phyloP scores from a whole-genome alignment of 1,284 basidiomycete species.

The Cryptococcus sp. region DNA sequence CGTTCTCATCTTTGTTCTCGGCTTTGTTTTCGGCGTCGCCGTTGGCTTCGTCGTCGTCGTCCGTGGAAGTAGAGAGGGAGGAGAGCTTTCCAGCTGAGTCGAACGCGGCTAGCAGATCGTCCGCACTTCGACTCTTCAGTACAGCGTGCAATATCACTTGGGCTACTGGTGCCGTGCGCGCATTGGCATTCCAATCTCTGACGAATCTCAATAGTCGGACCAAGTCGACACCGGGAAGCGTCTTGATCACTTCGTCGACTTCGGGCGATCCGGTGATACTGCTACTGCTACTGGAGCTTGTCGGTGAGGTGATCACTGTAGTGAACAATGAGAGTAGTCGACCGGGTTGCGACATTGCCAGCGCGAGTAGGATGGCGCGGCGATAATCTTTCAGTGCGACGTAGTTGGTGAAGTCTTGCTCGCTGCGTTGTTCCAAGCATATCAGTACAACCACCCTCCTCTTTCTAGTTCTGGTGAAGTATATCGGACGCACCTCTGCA shows the following conservation, averaged over 20 bases:
- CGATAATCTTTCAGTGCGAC: conserved; percentile 84
- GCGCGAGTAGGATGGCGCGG: conserved; percentile 84
- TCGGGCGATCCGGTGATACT: conserved; percentile 63
- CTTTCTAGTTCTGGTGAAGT: neutral
- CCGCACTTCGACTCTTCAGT: conserved; percentile 70
- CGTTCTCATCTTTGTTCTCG: conserved; percentile 12
- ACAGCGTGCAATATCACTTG: conserved; percentile 83
- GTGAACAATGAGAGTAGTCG: conserved; percentile 80
- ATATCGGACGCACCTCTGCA: conserved; percentile 63
- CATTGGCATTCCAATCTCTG: conserved; percentile 90
- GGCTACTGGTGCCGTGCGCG: conserved; percentile 80
- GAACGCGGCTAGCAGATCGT: conserved; percentile 75
- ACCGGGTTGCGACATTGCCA: conserved; percentile 90
- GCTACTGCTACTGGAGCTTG: conserved; percentile 11
- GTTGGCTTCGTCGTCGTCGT: conserved; percentile 34
- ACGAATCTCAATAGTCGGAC: conserved; percentile 79
- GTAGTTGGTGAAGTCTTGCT: conserved; percentile 94
- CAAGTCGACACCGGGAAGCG: conserved; percentile 71
- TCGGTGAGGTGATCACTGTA: conserved; percentile 55
- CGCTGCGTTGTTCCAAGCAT: conserved; percentile 58
- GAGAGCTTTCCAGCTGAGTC: conserved; percentile 38
- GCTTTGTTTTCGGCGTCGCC: conserved; percentile 29
- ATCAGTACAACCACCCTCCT: neutral
- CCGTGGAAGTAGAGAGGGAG: conserved; percentile 4
- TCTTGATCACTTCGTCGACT: conserved; percentile 79